phyloP scores from a whole-genome alignment of 805 yeast genomes.

The Kodamaea kakaduensis region DNA sequence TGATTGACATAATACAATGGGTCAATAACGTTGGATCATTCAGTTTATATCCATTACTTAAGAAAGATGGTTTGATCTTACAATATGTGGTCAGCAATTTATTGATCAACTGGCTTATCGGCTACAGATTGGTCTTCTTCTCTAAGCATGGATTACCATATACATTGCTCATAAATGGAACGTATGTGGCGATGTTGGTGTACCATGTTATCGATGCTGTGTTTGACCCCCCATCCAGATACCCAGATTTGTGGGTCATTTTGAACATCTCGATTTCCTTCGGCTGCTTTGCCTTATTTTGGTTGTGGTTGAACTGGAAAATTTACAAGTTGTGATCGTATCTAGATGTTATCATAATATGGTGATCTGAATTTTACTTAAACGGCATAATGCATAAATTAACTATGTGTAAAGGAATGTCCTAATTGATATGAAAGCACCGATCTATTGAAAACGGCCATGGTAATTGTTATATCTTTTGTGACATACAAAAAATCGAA shows the following conservation, averaged over 20 bases:
- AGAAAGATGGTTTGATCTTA: slow-evolving; percentile 65
- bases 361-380: neutral
- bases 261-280: slow-evolving; percentile 71
- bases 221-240: slow-evolving; percentile 49
- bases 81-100: slow-evolving; percentile 65
- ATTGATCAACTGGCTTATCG: slow-evolving; percentile 72
- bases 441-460: too few species aligned
- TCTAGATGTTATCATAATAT: too few species aligned
- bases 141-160: slow-evolving; percentile 20
- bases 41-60: slow-evolving; percentile 77
- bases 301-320: slow-evolving; percentile 69
- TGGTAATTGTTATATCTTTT: too few species aligned
- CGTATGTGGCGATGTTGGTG: slow-evolving; percentile 41
- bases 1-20: slow-evolving; percentile 80
- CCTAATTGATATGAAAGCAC: neutral
- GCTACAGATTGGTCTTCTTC: slow-evolving; percentile 22
- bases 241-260: slow-evolving; percentile 86
- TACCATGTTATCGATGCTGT: slow-evolving; percentile 54
- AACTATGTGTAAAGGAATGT: neutral
- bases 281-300: slow-evolving; percentile 68
- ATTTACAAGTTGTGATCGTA: slow-evolving; percentile 8
- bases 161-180: slow-evolving; percentile 22
- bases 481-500: too few species aligned
- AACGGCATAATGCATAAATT: neutral
- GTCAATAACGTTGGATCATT: slow-evolving; percentile 78